Evolutionary conservation across 345 rosid species (phyloP).

Genomic region (Camelina laxa): DNA sequence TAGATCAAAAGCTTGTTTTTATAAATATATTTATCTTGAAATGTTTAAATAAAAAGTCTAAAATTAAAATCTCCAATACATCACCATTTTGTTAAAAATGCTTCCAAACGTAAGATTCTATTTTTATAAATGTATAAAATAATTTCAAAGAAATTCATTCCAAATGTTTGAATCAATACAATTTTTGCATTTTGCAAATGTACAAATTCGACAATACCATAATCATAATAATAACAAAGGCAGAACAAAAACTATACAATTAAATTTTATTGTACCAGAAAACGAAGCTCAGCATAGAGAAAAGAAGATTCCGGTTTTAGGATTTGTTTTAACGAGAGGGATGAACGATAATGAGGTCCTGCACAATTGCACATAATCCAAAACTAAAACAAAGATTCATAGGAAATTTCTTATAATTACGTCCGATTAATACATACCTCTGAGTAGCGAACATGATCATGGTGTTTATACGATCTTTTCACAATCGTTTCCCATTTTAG

Average conservation of each 20-base stretch:
- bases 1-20: no score
- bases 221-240: background rate
- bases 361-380: background rate
- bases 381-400: background rate
- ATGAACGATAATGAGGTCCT: conserved; percentile 35
- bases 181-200: no score
- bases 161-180: no score
- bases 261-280: background rate
- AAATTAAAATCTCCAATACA: no score
- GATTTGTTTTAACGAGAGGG: conserved; percentile 34
- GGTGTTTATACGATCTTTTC: conserved; percentile 71
- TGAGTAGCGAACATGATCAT: conserved; percentile 76
- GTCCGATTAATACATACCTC: conserved; percentile 51
- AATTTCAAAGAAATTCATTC: no score
- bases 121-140: no score
- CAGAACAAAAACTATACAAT: background rate
- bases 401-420: background rate
- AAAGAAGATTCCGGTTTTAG: conserved; percentile 26
- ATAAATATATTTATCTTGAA: no score
- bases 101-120: no score
- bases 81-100: no score
- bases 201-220: background rate
- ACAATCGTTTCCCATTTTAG: conserved; percentile 95
- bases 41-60: no score
- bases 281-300: background rate